Percentiles rank a stretch among this genome's conserved stretches.
Conservation (phyloP, 495 filamentous ascomycete species). For the Umbilicaria muhlenbergii region DNA sequence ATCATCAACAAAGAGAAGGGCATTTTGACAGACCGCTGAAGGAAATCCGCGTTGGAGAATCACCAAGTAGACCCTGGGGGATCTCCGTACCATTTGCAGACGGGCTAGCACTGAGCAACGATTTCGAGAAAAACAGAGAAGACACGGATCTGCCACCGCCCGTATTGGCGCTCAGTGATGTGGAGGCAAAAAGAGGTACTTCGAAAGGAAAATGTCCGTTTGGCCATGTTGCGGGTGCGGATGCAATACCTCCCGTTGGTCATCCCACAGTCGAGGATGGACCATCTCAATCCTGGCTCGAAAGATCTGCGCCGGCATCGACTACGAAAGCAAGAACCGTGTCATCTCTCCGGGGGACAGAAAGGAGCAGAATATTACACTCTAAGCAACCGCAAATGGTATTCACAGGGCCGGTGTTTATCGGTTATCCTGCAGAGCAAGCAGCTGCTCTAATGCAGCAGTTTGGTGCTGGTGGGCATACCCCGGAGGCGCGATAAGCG, state of each 20-base stretch:
- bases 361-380: too few species aligned
- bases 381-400: constrained; percentile 41
- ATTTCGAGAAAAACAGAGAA: constrained; percentile 16
- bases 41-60: constrained; percentile 76
- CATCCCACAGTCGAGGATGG: too few species aligned
- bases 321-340: constrained; percentile 4
- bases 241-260: background rate
- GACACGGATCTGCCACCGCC: background rate
- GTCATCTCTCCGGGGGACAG: background rate
- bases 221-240: constrained; percentile 20
- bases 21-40: constrained; percentile 70
- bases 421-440: constrained; percentile 72
- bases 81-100: constrained; percentile 55
- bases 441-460: constrained; percentile 54
- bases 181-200: too few species aligned
- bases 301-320: background rate
- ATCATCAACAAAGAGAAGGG: constrained; percentile 25
- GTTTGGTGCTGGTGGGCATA: constrained; percentile 6
- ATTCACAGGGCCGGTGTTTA: constrained; percentile 80
- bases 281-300: too few species aligned
- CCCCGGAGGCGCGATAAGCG: too few species aligned
- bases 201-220: constrained; percentile 32
- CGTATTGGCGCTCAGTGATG: too few species aligned
- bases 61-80: constrained; percentile 81
- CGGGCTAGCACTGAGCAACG: constrained; percentile 13